These are phyloP conservation scores for Globisporangium recalcitrans DNA, from an alignment of 352 stramenopile species.

Conservation along the genomic window DNA sequence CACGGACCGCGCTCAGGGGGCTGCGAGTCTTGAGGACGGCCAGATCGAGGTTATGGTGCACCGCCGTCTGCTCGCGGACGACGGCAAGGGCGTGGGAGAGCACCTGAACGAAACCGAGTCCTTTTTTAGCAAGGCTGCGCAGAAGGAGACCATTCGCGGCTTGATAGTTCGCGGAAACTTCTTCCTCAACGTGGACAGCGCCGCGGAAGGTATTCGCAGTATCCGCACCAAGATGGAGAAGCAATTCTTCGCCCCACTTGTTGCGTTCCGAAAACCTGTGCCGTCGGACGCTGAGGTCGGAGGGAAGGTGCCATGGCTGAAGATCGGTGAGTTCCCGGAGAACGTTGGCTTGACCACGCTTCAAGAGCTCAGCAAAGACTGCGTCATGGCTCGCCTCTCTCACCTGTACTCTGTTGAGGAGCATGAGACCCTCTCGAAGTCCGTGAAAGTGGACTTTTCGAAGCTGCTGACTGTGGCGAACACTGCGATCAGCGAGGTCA, in stretches of 20 bases:
- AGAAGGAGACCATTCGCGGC: conserved; percentile 55
- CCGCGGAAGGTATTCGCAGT: conserved; percentile 44
- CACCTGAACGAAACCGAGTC: conserved; percentile 91
- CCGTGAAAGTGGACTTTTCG: conserved; percentile 67
- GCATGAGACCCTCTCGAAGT: conserved; percentile 70
- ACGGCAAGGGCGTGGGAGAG: conserved; percentile 92
- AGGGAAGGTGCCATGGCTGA: conserved; percentile 63
- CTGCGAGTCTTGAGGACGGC: conserved; percentile 84
- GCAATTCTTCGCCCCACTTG: conserved; percentile 61
- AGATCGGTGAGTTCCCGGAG: conserved; percentile 66
- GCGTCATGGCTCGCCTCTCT: conserved; percentile 88
- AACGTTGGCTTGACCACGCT: conserved; percentile 94
- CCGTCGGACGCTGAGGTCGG: conserved; percentile 20
- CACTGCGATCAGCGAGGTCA: conserved; percentile 52
- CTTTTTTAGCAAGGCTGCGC: conserved; percentile 43
- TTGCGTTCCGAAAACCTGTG: conserved; percentile 43
- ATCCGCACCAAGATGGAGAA: conserved; percentile 64
- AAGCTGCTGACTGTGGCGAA: conserved; percentile 51
- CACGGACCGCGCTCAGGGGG: conserved; percentile 91
- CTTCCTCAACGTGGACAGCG: conserved; percentile 60
- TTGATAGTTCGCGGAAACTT: conserved; percentile 65
- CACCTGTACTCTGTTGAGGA: conserved; percentile 92
- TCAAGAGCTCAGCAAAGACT: conserved; percentile 63
- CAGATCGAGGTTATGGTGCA: conserved; percentile 98
- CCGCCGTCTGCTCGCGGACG: conserved; percentile 90